These are phyloP conservation scores for Phialocephala sp. DNA, from an alignment of 2,329 filamentous ascomycete species.

Conservation along the genomic window DNA sequence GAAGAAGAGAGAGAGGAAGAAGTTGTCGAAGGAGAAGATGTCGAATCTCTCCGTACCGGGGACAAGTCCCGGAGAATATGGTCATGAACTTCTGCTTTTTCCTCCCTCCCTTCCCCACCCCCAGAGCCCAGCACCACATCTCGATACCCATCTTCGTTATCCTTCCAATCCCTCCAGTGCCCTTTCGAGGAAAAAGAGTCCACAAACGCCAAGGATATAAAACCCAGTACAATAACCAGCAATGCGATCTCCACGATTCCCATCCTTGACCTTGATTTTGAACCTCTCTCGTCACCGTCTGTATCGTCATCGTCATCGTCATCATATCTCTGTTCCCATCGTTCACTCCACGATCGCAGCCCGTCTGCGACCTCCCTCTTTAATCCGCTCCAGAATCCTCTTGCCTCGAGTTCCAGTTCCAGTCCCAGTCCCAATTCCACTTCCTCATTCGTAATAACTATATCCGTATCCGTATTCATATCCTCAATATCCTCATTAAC, in stretches of 20 bases:
- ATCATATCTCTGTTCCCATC: neutral
- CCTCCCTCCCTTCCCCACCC: neutral
- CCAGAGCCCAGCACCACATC: neutral
- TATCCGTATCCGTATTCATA: slow-evolving; percentile 1
- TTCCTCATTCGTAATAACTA: no score
- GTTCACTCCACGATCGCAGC: neutral
- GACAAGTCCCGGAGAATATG: neutral
- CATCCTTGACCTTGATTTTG: neutral
- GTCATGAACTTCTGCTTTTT: neutral
- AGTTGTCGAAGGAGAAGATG: neutral
- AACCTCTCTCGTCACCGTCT: neutral
- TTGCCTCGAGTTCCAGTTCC: no score
- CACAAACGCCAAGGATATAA: neutral
- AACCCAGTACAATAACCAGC: neutral
- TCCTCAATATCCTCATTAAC: neutral
- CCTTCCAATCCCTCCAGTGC: neutral
- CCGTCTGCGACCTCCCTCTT: neutral
- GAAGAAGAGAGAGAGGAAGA: no score
- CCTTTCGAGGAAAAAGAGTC: neutral
- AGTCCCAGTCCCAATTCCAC: no score
- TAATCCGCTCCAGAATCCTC: neutral
- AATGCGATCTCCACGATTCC: neutral
- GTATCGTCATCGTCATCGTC: slow-evolving; percentile 3
- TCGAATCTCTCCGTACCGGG: neutral
- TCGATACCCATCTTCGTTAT: neutral